These are phyloP conservation scores for Panicum virgatum DNA, from an alignment of 202 grass and related monocot genomes.

Conservation along the genomic window DNA sequence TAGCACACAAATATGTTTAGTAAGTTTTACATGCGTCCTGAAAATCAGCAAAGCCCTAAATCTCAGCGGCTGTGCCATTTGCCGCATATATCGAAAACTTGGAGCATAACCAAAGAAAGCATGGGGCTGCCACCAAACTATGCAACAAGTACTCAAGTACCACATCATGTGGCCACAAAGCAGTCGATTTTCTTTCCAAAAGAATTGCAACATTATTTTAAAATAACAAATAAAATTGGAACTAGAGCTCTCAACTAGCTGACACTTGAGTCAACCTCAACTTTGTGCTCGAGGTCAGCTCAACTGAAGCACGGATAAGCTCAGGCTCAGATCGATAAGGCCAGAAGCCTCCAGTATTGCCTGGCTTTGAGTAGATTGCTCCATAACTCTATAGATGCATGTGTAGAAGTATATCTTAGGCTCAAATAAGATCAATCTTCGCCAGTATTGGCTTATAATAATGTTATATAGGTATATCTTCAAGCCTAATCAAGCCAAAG, in stretches of 20 bases:
- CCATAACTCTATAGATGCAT: not conserved
- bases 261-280: not conserved
- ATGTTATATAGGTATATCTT: not conserved
- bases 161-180: not conserved
- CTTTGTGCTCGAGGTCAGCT: not conserved
- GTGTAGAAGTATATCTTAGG: not conserved
- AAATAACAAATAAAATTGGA: constrained; percentile 19
- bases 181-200: constrained; percentile 16
- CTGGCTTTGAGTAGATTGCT: not conserved
- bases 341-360: not conserved
- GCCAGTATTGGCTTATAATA: not conserved
- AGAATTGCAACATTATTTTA: constrained; percentile 10
- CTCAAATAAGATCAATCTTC: not conserved
- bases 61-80: not conserved
- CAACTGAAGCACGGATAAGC: not conserved
- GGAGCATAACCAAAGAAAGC: not conserved
- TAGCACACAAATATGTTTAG: constrained; percentile 16
- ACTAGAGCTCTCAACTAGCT: not conserved
- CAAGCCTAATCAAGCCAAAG: not conserved
- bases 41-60: constrained; percentile 11
- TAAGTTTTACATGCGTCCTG: constrained; percentile 10
- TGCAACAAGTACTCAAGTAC: not conserved
- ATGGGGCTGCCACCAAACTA: not conserved
- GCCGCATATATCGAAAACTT: not conserved
- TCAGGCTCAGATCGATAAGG: not conserved